These are phyloP conservation scores for Coemansia sp. DNA, from an alignment of 371 early-diverging fungal species.

Conservation along the genomic window DNA sequence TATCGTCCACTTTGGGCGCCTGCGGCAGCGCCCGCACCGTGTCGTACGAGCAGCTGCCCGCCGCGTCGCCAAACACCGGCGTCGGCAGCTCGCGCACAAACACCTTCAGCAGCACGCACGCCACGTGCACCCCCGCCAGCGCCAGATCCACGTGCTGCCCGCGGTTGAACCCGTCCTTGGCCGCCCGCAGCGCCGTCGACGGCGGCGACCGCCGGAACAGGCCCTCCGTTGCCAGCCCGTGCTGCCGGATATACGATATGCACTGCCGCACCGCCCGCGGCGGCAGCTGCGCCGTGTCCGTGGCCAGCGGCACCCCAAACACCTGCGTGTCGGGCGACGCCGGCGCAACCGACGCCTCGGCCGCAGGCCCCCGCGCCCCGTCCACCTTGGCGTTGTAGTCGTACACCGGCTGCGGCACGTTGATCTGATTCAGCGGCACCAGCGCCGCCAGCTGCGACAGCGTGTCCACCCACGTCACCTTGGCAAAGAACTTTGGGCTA, in stretches of 20 bases:
- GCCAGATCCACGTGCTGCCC: constrained; percentile 51
- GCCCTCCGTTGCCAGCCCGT: constrained; percentile 80
- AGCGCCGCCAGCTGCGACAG: constrained; percentile 64
- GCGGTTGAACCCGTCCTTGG: constrained; percentile 68
- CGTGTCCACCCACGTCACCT: constrained; percentile 74
- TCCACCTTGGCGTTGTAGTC: constrained; percentile 53
- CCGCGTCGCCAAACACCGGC: constrained; percentile 62
- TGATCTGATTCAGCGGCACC: constrained; percentile 70
- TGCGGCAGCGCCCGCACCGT: constrained; percentile 27
- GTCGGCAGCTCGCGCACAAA: constrained; percentile 82
- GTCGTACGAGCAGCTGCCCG: constrained; percentile 13
- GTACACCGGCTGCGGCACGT: constrained; percentile 72
- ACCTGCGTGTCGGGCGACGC: constrained; percentile 14
- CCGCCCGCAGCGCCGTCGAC: constrained; percentile 59
- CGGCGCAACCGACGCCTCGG: background rate
- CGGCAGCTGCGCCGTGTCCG: constrained; percentile 42
- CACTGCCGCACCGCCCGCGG: constrained; percentile 64
- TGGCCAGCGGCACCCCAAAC: constrained; percentile 57
- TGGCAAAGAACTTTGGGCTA: constrained; percentile 89
- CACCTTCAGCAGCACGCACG: constrained; percentile 81
- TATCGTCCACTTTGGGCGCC: background rate
- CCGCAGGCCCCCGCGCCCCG: background rate
- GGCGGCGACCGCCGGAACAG: constrained; percentile 86
- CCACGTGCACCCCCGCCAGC: constrained; percentile 75
- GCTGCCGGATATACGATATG: constrained; percentile 53